Conservation (phyloP, 495 filamentous ascomycete species). For the Lophium mytilinum region DNA sequence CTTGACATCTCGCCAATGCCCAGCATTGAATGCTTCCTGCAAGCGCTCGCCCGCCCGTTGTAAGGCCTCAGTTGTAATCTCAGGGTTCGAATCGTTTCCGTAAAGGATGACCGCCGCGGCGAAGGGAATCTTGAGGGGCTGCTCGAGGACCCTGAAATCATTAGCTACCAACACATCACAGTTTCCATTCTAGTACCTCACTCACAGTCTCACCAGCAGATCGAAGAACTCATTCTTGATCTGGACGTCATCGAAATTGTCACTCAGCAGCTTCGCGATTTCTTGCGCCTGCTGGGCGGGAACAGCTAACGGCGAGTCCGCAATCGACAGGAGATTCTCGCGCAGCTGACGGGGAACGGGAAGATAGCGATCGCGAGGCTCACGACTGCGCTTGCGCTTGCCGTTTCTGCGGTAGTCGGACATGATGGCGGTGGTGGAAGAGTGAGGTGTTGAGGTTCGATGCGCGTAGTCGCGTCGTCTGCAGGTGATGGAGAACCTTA, state of each 20-base stretch:
- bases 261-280: conserved; percentile 67
- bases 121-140: conserved; percentile 95
- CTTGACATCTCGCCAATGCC: conserved; percentile 87
- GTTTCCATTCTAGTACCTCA: conserved; percentile 5
- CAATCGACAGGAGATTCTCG: conserved; percentile 72
- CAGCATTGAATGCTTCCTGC: conserved; percentile 55
- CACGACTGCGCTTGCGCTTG: too few relatives aligned
- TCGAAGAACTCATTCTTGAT: conserved; percentile 60
- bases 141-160: conserved; percentile 53
- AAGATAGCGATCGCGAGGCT: conserved; percentile 48
- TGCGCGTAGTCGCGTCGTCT: too few relatives aligned
- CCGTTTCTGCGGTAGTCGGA: background rate
- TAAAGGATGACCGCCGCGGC: conserved; percentile 72
- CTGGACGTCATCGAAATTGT: conserved; percentile 75
- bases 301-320: conserved; percentile 51
- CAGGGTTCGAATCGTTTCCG: conserved; percentile 62
- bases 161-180: background rate
- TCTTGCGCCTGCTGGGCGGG: conserved; percentile 62
- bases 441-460: too few relatives aligned
- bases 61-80: conserved; percentile 61
- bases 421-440: conserved; percentile 55
- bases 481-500: too few relatives aligned
- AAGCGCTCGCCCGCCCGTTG: conserved; percentile 46
- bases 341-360: conserved; percentile 67
- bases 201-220: conserved; percentile 65